Conservation (phyloP, 495 filamentous ascomycete genomes). For the Xylaria curta region DNA sequence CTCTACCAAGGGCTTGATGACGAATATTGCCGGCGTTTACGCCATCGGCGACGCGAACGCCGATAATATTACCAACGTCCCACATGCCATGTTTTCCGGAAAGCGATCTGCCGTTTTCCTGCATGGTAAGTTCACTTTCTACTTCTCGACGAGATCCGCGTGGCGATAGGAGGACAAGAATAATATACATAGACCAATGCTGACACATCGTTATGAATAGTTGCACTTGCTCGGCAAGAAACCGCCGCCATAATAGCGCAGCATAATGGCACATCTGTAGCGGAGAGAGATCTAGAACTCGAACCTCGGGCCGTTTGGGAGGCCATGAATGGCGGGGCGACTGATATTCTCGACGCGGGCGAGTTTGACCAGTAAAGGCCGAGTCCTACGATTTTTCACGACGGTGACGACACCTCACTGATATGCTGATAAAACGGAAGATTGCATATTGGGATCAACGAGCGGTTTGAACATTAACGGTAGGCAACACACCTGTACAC, state of each 20-base stretch:
- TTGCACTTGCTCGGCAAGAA: conserved; percentile 39
- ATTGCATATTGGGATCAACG: background rate
- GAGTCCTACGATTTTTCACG: background rate
- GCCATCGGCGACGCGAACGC: conserved; percentile 63
- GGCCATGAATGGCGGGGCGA: conserved; percentile 34
- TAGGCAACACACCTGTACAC: background rate
- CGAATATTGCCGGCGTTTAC: conserved; percentile 58
- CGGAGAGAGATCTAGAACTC: conserved; percentile 30
- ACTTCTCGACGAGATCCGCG: background rate
- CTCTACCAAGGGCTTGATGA: conserved; percentile 43
- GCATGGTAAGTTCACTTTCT: conserved; percentile 52
- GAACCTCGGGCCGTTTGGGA: conserved; percentile 37
- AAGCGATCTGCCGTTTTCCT: conserved; percentile 63
- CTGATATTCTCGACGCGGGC: conserved; percentile 37
- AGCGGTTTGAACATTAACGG: background rate
- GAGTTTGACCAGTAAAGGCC: conserved; percentile 34
- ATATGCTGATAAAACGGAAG: background rate
- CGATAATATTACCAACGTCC: conserved; percentile 64
- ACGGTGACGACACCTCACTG: background rate
- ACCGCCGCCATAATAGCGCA: conserved; percentile 30
- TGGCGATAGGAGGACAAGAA: background rate
- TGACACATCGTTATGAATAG: conserved; percentile 27
- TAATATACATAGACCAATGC: background rate
- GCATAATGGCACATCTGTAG: conserved; percentile 28
- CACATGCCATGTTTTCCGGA: conserved; percentile 64